Base-by-base conservation (phyloP, 1,284 basidiomycete species). In the Apiotrichum veenhuisii region DNA sequence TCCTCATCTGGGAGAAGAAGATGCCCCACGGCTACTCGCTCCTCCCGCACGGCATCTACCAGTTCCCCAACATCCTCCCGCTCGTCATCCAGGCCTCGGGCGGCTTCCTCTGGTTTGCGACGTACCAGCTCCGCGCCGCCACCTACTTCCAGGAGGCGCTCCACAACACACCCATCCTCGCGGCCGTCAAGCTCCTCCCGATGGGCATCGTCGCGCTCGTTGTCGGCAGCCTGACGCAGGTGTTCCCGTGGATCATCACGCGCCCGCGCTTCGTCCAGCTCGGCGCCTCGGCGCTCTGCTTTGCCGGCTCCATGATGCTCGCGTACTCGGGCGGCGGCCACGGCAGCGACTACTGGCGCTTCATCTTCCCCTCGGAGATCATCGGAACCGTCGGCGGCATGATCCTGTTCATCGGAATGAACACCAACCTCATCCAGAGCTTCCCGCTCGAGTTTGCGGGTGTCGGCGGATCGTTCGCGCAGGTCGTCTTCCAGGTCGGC, bases 401-500 rank as follows among this genome's bases (percentile, higher is more conserved):
- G 69, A 60, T 74, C 48, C 38, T 73, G 44, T 75, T 75, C 62
- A 71, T 75, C 63, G 66, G 65, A 23, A 72, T 72, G 65, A 72
- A 73, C 62, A 71, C 70, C 5, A 47, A 52, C 43, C 62, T 74
- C 55, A 73, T 73, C 52, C 68, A 71, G 52, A 56, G 61, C 15
- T 71, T 71, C 67, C 70, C 70, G 1, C 40, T 67, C 51, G 69
- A 68, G 52, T 73, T 65, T 41, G 71, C 71, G 0, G 71, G 70
- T 34, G 62, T 72, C 38, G 73, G 68, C 12, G 70, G 72, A 18
- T 67, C 67, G 3, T 71, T 72, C 45, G 68, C 68, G 40, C 64
- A 75, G 36, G 67, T 76, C 65, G 65, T 74, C 62, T 76, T 74
- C 70, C 74, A 76, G 53, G 55, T 76, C 34, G 71, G 72, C 37